Evolutionary conservation across 225 moss, liverwort and hornwort genomes (phyloP), one percentile per base, ranked within the genome.

Genomic region (Neckera pumila): DNA sequence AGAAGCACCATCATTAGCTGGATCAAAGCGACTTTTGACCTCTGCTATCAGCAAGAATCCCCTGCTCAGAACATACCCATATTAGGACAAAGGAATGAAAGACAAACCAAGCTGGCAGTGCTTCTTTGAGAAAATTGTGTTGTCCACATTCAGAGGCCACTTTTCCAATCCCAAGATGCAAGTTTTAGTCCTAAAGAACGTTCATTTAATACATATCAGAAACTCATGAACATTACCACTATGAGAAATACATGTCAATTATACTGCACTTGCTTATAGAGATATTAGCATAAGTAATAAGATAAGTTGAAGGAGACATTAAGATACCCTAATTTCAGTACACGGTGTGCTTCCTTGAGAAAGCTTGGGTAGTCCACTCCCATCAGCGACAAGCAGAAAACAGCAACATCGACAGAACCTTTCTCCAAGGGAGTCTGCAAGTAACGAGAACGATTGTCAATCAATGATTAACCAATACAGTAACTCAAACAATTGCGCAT

Each of bases 311-410:
- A 42, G 22, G 17, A 64, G 62, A 84, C 43, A 83, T 73, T 17
- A 79, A 59, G 10, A 79, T 83, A 97, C 96, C 96, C 94, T 88
- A 93, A 83, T 91, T 94, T 97, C 73, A 99, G 86, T 62, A 97
- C 95, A 28, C 97, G 95, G 72, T 94, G 91, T 80, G 97, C 97
- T 90, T 97, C 98, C 79, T 94, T 86, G 53, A 97, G 87, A 89
- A 96, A 99, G 87, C 91, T 95, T 76, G 98, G 94, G 89, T 99
- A 97, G 87, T 99, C 98, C 58, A 96, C 94, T 92, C 97, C 96
- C 97, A 97, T 99, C 81, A 99, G 87, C 31, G 96, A 99, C 72
- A 97, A 96, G 92, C 97, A 97, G 88, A 96, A 97, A 80, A 98
- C 95, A 84, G 96, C 98, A 86, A 99, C 94, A 94, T 99, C 97